phyloP scores from a whole-genome alignment of 805 yeast species.

The Spathaspora hagerdaliae region DNA sequence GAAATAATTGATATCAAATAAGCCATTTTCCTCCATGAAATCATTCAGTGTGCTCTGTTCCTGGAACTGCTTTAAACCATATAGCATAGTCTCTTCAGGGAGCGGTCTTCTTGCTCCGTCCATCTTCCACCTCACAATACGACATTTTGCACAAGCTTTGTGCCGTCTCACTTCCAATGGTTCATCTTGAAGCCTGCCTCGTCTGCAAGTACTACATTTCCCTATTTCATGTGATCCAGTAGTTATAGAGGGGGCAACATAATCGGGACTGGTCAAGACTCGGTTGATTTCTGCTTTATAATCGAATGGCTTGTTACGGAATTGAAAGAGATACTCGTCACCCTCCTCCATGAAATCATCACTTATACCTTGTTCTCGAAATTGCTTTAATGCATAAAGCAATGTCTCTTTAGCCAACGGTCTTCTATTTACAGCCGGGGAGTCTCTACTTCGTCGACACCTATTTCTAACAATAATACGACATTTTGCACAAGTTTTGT shows the following conservation, averaged over 20 bases:
- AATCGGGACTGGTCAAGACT: conserved; percentile 1
- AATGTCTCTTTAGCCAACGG: conserved; percentile 29
- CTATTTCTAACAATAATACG: conserved; percentile 23
- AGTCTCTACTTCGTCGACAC: conserved; percentile 1
- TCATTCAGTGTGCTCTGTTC: conserved; percentile 31
- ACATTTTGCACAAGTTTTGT: conserved; percentile 56
- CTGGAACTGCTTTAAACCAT: conserved; percentile 41
- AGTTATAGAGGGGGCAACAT: too few relatives aligned
- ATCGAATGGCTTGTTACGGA: conserved; percentile 10
- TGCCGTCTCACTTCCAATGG: conserved; percentile 53
- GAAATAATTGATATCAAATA: conserved; percentile 11
- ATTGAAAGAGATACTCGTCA: conserved; percentile 9
- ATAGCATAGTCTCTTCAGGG: conserved; percentile 30
- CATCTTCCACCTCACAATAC: conserved; percentile 47
- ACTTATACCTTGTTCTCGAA: conserved; percentile 34
- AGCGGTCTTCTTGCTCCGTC: conserved; percentile 31
- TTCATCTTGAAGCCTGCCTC: conserved; percentile 51
- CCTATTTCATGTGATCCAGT: too few relatives aligned
- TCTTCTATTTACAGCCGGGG: neutral
- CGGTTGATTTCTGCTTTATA: conserved; percentile 7
- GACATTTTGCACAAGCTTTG: conserved; percentile 55
- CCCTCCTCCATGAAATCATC: conserved; percentile 30
- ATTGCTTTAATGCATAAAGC: conserved; percentile 42
- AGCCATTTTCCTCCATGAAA: conserved; percentile 26
- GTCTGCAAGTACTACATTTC: conserved; percentile 55